phyloP scores from a whole-genome alignment of 306 rosid species.

The Spatholobus suberectus region DNA sequence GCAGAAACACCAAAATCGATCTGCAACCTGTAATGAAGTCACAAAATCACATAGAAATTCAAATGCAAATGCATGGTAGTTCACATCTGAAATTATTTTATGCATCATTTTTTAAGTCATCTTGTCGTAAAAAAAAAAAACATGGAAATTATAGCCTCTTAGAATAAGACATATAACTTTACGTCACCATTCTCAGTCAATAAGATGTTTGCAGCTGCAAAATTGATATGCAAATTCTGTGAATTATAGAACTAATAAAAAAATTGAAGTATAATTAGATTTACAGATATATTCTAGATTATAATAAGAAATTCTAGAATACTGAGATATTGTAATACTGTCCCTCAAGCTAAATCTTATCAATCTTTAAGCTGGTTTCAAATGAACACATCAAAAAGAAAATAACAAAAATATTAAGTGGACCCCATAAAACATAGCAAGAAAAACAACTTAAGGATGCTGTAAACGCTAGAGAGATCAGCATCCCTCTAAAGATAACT shows the following conservation, averaged over 20 bases:
- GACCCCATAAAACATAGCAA: background rate
- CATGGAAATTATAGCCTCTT: conserved; percentile 12
- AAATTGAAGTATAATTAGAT: conserved; percentile 21
- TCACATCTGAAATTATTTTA: conserved; percentile 34
- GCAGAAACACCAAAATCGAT: conserved; percentile 99
- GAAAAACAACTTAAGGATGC: background rate
- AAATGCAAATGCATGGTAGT: conserved; percentile 38
- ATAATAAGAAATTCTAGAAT: background rate
- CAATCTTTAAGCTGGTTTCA: background rate
- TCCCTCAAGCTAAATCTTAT: background rate
- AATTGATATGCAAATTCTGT: conserved; percentile 41
- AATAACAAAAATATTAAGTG: background rate
- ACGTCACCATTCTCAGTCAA: conserved; percentile 92
- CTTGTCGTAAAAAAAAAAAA: background rate
- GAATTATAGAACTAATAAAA: conserved; percentile 40
- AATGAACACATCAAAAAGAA: background rate
- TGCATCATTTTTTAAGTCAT: conserved; percentile 16
- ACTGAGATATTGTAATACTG: background rate
- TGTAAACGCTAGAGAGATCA: background rate
- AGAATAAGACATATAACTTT: conserved; percentile 60
- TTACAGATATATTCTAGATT: background rate
- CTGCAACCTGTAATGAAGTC: conserved; percentile 76
- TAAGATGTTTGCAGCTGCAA: conserved; percentile 97
- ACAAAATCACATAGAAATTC: conserved; percentile 36
- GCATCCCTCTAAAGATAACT: background rate